Base-by-base conservation (phyloP, 148 eudicot genomes). In the Nyssa sinensis region DNA sequence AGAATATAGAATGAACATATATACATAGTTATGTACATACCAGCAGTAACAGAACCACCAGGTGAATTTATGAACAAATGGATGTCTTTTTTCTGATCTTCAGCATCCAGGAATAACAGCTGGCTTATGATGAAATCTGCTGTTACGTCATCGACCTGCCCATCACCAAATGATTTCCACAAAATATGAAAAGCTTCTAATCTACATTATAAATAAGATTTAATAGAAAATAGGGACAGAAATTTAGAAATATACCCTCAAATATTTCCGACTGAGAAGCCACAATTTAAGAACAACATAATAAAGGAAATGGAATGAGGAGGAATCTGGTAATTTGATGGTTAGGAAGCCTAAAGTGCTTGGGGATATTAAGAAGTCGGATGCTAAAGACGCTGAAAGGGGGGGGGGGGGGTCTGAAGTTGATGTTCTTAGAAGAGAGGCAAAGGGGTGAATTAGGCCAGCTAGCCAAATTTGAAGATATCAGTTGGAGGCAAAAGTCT, bases 111-210 rank as follows among this genome's bases (percentile, higher is more conserved):
- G 67, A 91, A 80, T 57, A 95, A 82, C 58, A 95, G 93, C 84
- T 95, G 98, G 73, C 87, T 89, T 49, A 95, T 87, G 78, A 95
- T 78, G 78, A 93, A 95, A 84, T 95, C 99, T 32, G 99, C 98
- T 27, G 91, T 81, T 62, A 84, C 76, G 64, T 91, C 94, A 78
- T 95, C 98, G 37, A 95, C 82, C 99, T 95, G 93, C 78, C 8
- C 63, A 81, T 73, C 76, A 75, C 25, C 78, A 79, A 34, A 25
- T 58, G 60, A 70, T 70, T 63, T 29, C 23, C 28, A 4, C 4
- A n/a, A 60, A 29, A 70, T 49, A 49, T 17, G 12, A 49, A 49
- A 49, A 49, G 19, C 57, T 12, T 14, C 57, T 49, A 13, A n/a
- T n/a, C n/a, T 62, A 3, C 19, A 10, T 28, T 30, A n/a, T 7